A percentile compares a stretch with the other conserved stretches of the same genome.
Conservation (phyloP, 768 basidiomycete species). For the Ramaria rubella region DNA sequence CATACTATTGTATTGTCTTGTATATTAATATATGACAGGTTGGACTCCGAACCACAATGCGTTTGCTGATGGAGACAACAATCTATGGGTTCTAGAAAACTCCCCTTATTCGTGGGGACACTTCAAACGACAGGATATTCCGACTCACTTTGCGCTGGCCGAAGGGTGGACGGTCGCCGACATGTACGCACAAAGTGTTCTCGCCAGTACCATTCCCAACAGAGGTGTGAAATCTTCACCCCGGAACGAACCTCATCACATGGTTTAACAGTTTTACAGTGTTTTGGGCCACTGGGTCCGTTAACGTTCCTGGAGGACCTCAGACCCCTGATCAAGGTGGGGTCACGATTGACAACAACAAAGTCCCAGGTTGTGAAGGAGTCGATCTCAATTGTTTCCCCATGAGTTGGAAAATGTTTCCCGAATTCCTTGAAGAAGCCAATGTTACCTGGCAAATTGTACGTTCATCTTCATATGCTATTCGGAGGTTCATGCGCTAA, state of each 20-base stretch:
- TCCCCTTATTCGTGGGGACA: conserved; percentile 7
- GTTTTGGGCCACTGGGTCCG: conserved; percentile 12
- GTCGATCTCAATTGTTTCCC: conserved; percentile 12
- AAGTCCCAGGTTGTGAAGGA: conserved; percentile 7
- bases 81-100: conserved; percentile 14
- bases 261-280: neutral
- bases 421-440: conserved; percentile 7
- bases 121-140: conserved; percentile 12
- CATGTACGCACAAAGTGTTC: conserved; percentile 15
- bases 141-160: conserved; percentile 13
- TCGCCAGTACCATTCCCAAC: conserved; percentile 12
- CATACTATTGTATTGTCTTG: neutral
- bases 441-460: conserved; percentile 11
- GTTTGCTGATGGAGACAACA: conserved; percentile 11
- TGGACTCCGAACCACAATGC: conserved; percentile 14
- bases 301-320: conserved; percentile 15
- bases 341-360: conserved; percentile 13
- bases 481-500: neutral
- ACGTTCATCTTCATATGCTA: neutral
- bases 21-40: neutral
- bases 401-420: conserved; percentile 8
- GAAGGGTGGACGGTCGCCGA: conserved; percentile 15
- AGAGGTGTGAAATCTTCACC: neutral
- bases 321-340: conserved; percentile 9
- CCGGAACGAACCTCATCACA: neutral